Conservation (phyloP, 495 filamentous ascomycete genomes). For the Pseudomonodictys pantanalensis region DNA sequence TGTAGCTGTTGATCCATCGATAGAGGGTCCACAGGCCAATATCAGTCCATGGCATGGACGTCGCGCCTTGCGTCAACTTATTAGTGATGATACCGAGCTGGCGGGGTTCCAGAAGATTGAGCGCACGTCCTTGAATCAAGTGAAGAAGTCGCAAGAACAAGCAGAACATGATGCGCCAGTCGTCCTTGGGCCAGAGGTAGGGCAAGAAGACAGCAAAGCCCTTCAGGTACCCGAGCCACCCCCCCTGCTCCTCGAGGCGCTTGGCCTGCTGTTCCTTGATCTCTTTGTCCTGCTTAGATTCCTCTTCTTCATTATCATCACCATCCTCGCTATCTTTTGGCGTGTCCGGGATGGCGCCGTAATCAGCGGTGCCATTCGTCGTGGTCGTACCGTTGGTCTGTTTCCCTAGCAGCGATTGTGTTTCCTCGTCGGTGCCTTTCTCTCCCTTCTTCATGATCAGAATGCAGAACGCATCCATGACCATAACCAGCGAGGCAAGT, state of each 20-base stretch:
- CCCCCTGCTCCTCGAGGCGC: constrained; percentile 39
- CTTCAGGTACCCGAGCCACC: constrained; percentile 40
- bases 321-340: background rate
- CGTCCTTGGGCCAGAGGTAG: constrained; percentile 36
- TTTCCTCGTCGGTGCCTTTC: constrained; percentile 23
- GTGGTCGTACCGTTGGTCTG: background rate
- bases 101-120: constrained; percentile 39
- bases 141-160: constrained; percentile 26
- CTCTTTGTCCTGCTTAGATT: constrained; percentile 27
- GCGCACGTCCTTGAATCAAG: constrained; percentile 31
- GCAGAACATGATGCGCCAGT: constrained; percentile 34
- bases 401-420: constrained; percentile 16
- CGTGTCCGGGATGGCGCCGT: constrained; percentile 5
- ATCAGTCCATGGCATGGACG: constrained; percentile 35
- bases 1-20: constrained; percentile 22
- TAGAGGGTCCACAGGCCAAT: constrained; percentile 39
- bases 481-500: background rate
- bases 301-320: background rate
- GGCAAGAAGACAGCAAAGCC: constrained; percentile 42
- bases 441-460: background rate
- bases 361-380: background rate
- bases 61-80: constrained; percentile 14
- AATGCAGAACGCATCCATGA: constrained; percentile 15
- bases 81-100: constrained; percentile 43
- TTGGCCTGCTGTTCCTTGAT: constrained; percentile 36